phyloP scores from a whole-genome alignment of 305 asterid genomes.

The Solanum hybrid region DNA sequence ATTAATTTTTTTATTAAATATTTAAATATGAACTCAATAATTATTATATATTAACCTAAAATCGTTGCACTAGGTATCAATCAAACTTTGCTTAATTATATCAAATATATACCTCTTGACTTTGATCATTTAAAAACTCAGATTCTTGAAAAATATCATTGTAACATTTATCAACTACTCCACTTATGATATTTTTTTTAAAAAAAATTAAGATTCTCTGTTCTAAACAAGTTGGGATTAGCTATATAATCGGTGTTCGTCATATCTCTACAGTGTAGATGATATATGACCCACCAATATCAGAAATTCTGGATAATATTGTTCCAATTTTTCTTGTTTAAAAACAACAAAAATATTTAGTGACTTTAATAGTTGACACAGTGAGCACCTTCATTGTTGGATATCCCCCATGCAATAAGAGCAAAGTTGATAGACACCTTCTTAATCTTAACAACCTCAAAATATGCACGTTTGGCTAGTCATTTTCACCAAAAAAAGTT shows the following conservation, averaged over 20 bases:
- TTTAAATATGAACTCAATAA: not conserved
- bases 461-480: not conserved
- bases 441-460: not conserved
- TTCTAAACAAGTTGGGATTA: not conserved
- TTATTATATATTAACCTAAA: not conserved
- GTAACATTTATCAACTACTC: not conserved
- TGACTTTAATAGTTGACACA: not conserved
- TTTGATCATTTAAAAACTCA: not conserved
- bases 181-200: not conserved
- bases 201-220: no score
- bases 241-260: not conserved
- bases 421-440: constrained; percentile 2
- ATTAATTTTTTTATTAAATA: not conserved
- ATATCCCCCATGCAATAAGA: constrained; percentile 10
- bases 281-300: constrained; percentile 13
- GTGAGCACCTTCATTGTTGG: constrained; percentile 19
- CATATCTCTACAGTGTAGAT: not conserved
- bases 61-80: not conserved
- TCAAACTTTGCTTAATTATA: not conserved
- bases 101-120: not conserved
- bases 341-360: not conserved
- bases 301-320: constrained; percentile 21
- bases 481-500: not conserved
- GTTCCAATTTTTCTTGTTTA: not conserved
- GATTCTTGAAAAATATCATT: not conserved